Conservation (phyloP, 768 basidiomycete species). For the Phylloporus sp. region DNA sequence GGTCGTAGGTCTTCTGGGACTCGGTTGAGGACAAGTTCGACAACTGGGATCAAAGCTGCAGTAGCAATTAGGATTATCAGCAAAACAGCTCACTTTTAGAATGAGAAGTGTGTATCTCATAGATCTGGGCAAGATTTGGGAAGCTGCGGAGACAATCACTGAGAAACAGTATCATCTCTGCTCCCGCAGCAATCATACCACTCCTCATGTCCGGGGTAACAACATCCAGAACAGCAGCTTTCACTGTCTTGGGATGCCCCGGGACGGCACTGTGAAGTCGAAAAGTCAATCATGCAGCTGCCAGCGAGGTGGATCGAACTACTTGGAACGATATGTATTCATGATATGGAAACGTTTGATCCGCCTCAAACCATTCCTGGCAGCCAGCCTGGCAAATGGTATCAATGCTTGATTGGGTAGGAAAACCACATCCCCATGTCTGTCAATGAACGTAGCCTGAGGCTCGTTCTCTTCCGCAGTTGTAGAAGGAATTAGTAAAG, state of each 20-base stretch:
- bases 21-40: constrained; percentile 58
- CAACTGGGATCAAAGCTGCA: constrained; percentile 44
- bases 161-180: constrained; percentile 69
- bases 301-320: constrained; percentile 11
- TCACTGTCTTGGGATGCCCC: constrained; percentile 69
- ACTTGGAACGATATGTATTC: constrained; percentile 71
- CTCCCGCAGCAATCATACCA: constrained; percentile 66
- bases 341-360: constrained; percentile 84
- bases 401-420: constrained; percentile 70
- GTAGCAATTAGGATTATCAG: neutral
- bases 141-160: constrained; percentile 67
- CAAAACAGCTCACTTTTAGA: constrained; percentile 52
- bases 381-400: constrained; percentile 83
- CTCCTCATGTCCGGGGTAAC: constrained; percentile 67
- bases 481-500: constrained; percentile 73
- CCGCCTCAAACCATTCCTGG: constrained; percentile 54
- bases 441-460: constrained; percentile 74
- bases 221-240: constrained; percentile 81
- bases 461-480: constrained; percentile 59
- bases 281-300: constrained; percentile 2
- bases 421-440: constrained; percentile 70
- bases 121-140: constrained; percentile 61
- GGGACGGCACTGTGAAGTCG: constrained; percentile 46
- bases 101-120: constrained; percentile 79
- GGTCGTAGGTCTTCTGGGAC: constrained; percentile 54